A percentile compares a stretch with the other conserved stretches of the same genome.
Conservation (phyloP, 306 rosid species). For the Vigna trinervia region DNA sequence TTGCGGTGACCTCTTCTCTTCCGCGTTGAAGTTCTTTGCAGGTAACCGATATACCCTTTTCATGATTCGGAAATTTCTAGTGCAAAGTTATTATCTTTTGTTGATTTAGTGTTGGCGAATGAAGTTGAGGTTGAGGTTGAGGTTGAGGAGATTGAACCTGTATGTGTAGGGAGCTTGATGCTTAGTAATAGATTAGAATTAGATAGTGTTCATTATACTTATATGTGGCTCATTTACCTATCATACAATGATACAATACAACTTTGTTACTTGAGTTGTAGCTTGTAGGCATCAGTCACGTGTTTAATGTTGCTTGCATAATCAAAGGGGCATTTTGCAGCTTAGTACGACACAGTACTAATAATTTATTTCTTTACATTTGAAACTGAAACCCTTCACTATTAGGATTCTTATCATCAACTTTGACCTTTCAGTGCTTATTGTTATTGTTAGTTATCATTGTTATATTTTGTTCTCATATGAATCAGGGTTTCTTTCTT, state of each 20-base stretch:
- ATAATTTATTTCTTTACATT: background rate
- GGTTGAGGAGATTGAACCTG: background rate
- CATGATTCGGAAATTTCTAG: background rate
- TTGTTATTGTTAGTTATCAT: conserved; percentile 13
- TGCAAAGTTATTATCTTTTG: conserved; percentile 7
- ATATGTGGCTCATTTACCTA: background rate
- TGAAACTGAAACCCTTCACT: conserved; percentile 41
- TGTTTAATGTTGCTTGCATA: conserved; percentile 25
- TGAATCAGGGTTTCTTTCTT: background rate
- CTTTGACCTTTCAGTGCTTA: conserved; percentile 29
- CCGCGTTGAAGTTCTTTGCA: conserved; percentile 6
- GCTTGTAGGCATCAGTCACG: background rate
- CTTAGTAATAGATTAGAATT: background rate
- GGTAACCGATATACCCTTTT: conserved; percentile 5
- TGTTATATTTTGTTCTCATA: background rate
- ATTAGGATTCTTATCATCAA: conserved; percentile 49
- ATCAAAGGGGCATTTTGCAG: background rate
- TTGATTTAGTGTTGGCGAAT: background rate
- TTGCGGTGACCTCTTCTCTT: conserved; percentile 8
- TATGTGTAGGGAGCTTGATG: conserved; percentile 11
- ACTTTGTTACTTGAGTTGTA: background rate
- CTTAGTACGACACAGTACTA: background rate
- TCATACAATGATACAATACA: background rate
- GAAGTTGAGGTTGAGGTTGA: background rate
- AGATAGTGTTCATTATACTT: background rate